Evolutionary conservation across 2,329 filamentous ascomycete species (phyloP), one percentile per base, ranked within the genome.

Genomic region (Pleochaeta shiraiana): DNA sequence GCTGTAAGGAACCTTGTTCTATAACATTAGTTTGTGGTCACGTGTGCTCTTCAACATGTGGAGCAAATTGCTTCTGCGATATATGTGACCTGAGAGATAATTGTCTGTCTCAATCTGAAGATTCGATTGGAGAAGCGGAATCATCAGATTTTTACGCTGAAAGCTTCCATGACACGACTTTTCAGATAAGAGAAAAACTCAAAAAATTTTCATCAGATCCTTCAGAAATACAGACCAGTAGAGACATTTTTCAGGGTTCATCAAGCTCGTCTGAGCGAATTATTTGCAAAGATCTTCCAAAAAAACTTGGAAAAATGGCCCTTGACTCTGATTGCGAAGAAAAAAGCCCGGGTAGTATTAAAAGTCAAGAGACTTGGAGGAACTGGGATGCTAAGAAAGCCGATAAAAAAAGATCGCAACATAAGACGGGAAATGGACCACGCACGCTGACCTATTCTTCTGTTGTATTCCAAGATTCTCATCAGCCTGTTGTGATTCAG

Each of bases 21-120:
- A 45, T 55, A 9, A 50, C 34, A 12, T 64, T 72, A 0, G 12
- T 30, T 4, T 73, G 72, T 64, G 71, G 72, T n/a, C 72, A 73
- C 61, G 64, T 65, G 1, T 73, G 71, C 61, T 70, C 68, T 14
- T 47, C 60, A 1, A 63, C 31, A 9, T 73, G 72, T 57, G 64
- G 68, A 9, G 65, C 68, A 19, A 4, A 33, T 1, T 73, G 72
- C 63, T 63, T 60, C 9, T 73, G 71, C 64, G 65, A 65, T 28
- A 31, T 26, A 19, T 68, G 68, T 50, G 39, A 33, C 47, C 14
- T 21, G 33, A n/a, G 31, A 61, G 30, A 37, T 37, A 19, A 24
- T 4, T 9, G n/a, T 21, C 33, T n/a, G 16, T 16, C n/a, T 14
- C 16, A 43, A 43, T 5, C n/a, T 43, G 39, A 43, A 16, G 39